Conservation (phyloP, 225 moss, liverwort and hornwort species). For the Polytrichum formosum region DNA sequence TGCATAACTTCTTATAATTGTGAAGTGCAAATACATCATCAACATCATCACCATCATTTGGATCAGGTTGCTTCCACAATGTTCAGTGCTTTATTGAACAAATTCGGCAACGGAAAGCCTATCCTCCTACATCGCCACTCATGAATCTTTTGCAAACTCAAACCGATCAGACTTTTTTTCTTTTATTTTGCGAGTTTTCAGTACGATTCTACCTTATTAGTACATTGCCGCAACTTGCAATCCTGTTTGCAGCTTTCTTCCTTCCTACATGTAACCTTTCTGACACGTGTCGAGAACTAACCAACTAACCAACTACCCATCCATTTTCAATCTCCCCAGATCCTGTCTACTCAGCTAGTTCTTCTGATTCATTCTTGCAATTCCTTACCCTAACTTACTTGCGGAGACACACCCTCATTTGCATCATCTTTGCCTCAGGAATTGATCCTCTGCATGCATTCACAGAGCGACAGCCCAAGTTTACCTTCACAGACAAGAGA, state of each 20-base stretch:
- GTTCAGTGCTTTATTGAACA: background rate
- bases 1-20: too few relatives aligned
- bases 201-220: background rate
- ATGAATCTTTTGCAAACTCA: background rate
- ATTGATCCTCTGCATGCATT: background rate
- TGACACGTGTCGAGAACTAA: background rate
- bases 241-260: background rate
- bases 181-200: background rate
- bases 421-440: background rate
- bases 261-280: background rate
- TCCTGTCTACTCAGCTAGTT: background rate
- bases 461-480: too few relatives aligned
- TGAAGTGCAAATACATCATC: background rate
- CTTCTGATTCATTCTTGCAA: background rate
- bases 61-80: background rate
- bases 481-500: too few relatives aligned
- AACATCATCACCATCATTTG: background rate
- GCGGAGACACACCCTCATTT: too few relatives aligned
- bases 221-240: background rate
- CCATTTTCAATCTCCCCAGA: background rate
- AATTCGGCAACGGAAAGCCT: too few relatives aligned
- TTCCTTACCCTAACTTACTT: background rate
- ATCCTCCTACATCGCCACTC: background rate
- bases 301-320: background rate
- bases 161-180: background rate